Evolutionary conservation across 2,329 filamentous ascomycete species (phyloP), one percentile per base, ranked within the genome.

Genomic region (Thelonectria olida): DNA sequence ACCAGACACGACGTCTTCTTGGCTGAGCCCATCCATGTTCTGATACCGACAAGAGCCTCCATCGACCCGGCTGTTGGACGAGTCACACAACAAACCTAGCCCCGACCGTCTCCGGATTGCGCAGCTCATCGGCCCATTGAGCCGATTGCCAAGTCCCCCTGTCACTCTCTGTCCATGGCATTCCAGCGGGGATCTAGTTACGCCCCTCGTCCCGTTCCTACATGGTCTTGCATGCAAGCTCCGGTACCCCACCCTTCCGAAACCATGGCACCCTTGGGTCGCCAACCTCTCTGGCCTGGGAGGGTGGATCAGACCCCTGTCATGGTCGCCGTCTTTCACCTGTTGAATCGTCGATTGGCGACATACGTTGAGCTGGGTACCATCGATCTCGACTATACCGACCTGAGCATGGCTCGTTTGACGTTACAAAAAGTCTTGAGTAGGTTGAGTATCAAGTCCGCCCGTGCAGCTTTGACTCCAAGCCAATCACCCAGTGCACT

Each of bases 301-400:
- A 47, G 20, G 41, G 27, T 38, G 20, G 47, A 54, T 34, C 54
- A 44, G 48, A 51, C 42, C 61, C 54, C 58, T 50, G 56, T 27
- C 57, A 54, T 61, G 54, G 59, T 28, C 39, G n/a, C n/a, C n/a
- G n/a, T n/a, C 54, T 62, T 64, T 58, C 56, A 47, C 48, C 25
- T 19, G 23, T 28, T 34, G 25, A 65, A 69, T 71, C 62, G 66
- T 67, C 69, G 67, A 71, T 71, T 72, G 66, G 66, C 69, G 64
- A 66, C 53, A 61, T 31, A 50, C 55, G 65, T 25, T 20, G 39
- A 20, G 44, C 44, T 19, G 12, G 59, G 64, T 38, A 47, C 57
- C 61, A 59, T 34, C 41, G 64, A 71, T 70, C 63, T 67, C 57
- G 45, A 60, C 63, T 67, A 66, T 54, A 25, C 62, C 61, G 27